Base-by-base conservation (phyloP, 2,329 filamentous ascomycete species). In the Cercospora janseana region DNA sequence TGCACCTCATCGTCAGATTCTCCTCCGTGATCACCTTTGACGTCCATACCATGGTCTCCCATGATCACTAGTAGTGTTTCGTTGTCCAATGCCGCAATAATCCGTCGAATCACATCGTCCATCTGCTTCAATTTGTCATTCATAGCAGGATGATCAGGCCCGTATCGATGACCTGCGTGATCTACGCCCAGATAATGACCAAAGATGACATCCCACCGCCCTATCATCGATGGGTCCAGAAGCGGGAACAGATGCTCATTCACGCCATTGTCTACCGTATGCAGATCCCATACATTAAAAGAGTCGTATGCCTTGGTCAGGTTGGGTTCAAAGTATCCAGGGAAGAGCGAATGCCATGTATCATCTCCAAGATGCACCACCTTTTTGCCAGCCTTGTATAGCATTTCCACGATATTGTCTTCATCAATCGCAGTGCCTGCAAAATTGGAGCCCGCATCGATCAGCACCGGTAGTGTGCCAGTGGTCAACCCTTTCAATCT, bases 1-100 rank as follows among this genome's bases (percentile, higher is more conserved):
- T 98, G 84, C 5, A 98, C 82, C 68, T 98, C 93, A 57, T 97
- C 90, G 60, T 96, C 88, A 24, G 92, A 96, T 73, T 98, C 93
- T 47, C 93, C 93, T n/a, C 93, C 93, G 65, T 98, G 93, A 60
- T 98, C 93, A 13, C 93, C 93, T 72, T 98, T 97, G 54, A 81
- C 76, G 69, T 98, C 93, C 93, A 98, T 98, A 8, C 93, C 93
- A 66, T 98, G 93, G 67, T 98, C 93, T n/a, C 93, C 93, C 89
- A 98, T 95, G 10, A 98, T 87, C 15, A 98, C 83, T 27, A 98
- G 75, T 16, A 98, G 75, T 0, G 93, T 98, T 48, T 88, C 75
- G 46, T 96, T 86, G 61, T 95, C 92, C 13, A 98, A 74, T 3
- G 75, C 74, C 0, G 79, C 75, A 3, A 87, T 83, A 46, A 97